Conservation (phyloP, 495 filamentous ascomycete species). For the Podospora pseudoanserina region DNA sequence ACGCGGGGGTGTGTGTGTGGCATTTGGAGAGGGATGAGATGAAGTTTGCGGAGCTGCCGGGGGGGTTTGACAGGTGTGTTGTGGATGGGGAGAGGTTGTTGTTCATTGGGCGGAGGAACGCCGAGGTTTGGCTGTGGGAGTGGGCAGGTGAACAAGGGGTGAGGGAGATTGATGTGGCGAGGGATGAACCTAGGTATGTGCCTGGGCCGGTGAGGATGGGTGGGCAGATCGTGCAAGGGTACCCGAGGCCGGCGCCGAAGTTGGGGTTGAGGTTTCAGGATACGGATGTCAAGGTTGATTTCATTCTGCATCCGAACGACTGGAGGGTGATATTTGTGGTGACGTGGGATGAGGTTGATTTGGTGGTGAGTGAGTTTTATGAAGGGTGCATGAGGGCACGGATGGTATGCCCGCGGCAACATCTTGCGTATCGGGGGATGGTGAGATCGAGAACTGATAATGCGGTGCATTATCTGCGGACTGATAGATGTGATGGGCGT, state of each 20-base stretch:
- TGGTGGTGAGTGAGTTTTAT: background rate
- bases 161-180: background rate
- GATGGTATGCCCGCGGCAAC: background rate
- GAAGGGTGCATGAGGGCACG: background rate
- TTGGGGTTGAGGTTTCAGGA: constrained; percentile 13
- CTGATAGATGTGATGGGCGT: constrained; percentile 14
- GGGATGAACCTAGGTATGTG: background rate
- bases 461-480: constrained; percentile 10
- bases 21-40: constrained; percentile 17
- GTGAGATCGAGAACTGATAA: background rate
- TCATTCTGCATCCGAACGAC: constrained; percentile 15
- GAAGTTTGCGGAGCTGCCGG: constrained; percentile 2
- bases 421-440: background rate
- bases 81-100: background rate
- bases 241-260: constrained; percentile 7
- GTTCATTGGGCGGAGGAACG: background rate
- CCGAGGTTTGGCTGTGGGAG: background rate
- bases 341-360: background rate
- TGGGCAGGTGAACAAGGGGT: background rate
- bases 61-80: constrained; percentile 7
- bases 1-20: constrained; percentile 16
- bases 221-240: constrained; percentile 4
- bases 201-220: background rate
- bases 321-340: background rate
- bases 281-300: constrained; percentile 16